Conservation (phyloP, 306 rosid species). For the Astragalus membranaceus region DNA sequence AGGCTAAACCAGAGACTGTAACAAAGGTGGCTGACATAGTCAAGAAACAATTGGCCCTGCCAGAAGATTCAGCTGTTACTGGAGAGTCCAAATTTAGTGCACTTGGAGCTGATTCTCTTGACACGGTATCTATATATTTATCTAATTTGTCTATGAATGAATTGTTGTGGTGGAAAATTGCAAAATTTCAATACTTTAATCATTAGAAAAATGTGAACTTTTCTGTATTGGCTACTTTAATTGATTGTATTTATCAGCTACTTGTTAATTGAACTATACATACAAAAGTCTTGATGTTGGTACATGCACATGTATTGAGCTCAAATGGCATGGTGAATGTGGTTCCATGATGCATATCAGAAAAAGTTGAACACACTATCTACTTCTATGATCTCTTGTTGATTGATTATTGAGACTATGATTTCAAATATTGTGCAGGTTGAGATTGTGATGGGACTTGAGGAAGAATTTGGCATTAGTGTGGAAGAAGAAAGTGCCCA, state of each 20-base stretch:
- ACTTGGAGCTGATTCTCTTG: slow-evolving; percentile 98
- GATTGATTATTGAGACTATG: not conserved
- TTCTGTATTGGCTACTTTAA: no score
- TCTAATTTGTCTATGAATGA: no score
- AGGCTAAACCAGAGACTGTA: slow-evolving; percentile 90
- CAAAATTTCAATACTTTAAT: not conserved
- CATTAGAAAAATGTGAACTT: not conserved
- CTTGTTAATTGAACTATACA: no score
- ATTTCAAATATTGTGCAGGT: slow-evolving; percentile 43
- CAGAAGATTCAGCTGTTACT: slow-evolving; percentile 35
- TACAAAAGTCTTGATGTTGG: not conserved
- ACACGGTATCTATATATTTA: slow-evolving; percentile 51
- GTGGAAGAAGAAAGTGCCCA: slow-evolving; percentile 88
- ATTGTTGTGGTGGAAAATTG: slow-evolving; percentile 1
- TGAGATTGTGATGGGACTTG: slow-evolving; percentile 98
- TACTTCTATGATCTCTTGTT: no score
- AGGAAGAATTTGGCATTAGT: slow-evolving; percentile 74
- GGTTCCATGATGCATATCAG: not conserved
- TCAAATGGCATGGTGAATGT: not conserved
- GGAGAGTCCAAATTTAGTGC: slow-evolving; percentile 70
- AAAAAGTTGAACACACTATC: not conserved
- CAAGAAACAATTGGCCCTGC: slow-evolving; percentile 82
- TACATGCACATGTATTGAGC: not conserved
- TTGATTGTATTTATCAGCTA: no score
- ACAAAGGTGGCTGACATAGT: slow-evolving; percentile 65